A percentile compares a stretch with the other conserved stretches of the same genome.
Conservation (phyloP, 2,329 filamentous ascomycete genomes). For the Talaromyces sp. region DNA sequence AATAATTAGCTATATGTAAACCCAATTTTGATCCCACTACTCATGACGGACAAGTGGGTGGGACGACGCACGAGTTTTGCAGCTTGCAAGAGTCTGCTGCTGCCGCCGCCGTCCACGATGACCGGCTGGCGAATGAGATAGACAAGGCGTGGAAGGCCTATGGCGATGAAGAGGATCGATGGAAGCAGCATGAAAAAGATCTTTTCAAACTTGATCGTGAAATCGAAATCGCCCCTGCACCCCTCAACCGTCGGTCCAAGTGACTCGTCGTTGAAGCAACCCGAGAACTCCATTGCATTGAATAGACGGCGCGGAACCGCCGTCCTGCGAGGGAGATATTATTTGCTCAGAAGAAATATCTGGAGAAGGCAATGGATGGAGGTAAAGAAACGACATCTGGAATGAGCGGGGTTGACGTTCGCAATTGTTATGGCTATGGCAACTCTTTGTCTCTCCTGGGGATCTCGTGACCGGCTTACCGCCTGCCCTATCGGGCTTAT, state of each 20-base stretch:
- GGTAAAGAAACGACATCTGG: neutral
- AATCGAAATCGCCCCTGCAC: conserved; percentile 5
- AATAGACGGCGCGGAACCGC: neutral
- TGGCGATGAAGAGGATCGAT: neutral
- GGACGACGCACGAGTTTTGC: conserved; percentile 6
- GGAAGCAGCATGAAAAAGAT: conserved; percentile 1
- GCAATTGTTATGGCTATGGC: neutral
- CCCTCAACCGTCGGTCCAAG: conserved; percentile 4
- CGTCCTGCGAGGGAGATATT: neutral
- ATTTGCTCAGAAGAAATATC: neutral
- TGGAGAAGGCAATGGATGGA: neutral
- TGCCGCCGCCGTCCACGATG: conserved; percentile 1
- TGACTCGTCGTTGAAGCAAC: conserved; percentile 2
- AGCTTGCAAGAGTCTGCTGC: conserved; percentile 6
- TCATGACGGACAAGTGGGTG: conserved; percentile 3
- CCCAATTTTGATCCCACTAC: neutral
- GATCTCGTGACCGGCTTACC: too few relatives aligned
- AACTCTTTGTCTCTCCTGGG: neutral
- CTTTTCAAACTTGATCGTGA: conserved; percentile 6
- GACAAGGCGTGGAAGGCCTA: conserved; percentile 1
- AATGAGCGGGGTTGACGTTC: neutral
- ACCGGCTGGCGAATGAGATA: conserved; percentile 1
- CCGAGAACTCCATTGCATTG: conserved; percentile 3
- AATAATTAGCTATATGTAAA: neutral
- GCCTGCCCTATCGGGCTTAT: too few relatives aligned